Percentiles rank a stretch among this genome's conserved stretches.
phyloP scores from a whole-genome alignment of 2,329 filamentous ascomycete species.

The Penicillium aurantiogriseum region DNA sequence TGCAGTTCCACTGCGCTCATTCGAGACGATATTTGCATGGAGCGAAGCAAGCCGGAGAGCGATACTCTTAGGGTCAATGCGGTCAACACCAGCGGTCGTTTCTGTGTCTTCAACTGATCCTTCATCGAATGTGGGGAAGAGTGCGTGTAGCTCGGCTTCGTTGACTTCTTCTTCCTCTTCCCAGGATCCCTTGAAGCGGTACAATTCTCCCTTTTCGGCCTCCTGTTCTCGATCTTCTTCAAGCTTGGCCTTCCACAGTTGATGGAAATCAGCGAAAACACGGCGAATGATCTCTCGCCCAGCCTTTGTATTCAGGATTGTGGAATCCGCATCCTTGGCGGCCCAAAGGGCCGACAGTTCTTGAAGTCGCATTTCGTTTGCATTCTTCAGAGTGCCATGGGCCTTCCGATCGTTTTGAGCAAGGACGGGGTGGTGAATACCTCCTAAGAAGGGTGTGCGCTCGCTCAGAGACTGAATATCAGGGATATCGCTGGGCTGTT shows the following conservation, averaged over 20 bases:
- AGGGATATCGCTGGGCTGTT: constrained; percentile 16
- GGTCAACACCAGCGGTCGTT: constrained; percentile 26
- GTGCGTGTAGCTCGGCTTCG: constrained; percentile 69
- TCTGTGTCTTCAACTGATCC: constrained; percentile 44
- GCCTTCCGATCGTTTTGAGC: constrained; percentile 2
- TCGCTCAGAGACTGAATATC: constrained; percentile 33
- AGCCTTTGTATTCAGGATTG: constrained; percentile 39
- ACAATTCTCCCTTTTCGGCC: constrained; percentile 72
- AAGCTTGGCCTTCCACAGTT: constrained; percentile 76
- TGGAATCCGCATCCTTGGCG: constrained; percentile 35
- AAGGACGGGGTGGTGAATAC: constrained; percentile 23
- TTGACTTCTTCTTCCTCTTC: constrained; percentile 75
- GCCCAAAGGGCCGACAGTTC: constrained; percentile 38
- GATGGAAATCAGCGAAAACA: constrained; percentile 70
- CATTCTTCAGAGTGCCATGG: constrained; percentile 23
- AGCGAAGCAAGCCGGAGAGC: constrained; percentile 62
- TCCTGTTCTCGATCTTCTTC: constrained; percentile 73
- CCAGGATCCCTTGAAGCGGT: constrained; percentile 74
- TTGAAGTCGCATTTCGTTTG: constrained; percentile 38
- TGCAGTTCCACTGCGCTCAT: constrained; percentile 28
- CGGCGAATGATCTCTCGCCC: constrained; percentile 60
- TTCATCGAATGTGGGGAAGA: constrained; percentile 77
- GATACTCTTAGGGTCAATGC: constrained; percentile 51
- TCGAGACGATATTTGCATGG: constrained; percentile 52
- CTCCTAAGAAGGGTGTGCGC: constrained; percentile 43